Conservation (phyloP, 164 flowering plant species). For the Nymphaea colorata region DNA sequence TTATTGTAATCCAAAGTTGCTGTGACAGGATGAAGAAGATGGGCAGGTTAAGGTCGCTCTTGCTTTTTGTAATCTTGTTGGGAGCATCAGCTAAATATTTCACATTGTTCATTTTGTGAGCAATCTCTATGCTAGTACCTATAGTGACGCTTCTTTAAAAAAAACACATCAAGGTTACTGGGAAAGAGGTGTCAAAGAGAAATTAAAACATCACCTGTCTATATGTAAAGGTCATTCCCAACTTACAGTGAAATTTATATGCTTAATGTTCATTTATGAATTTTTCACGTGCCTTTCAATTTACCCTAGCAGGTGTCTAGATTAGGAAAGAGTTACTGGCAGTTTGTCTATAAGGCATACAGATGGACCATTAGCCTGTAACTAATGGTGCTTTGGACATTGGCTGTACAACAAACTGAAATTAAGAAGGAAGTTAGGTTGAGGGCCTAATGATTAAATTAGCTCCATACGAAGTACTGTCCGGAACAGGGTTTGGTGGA, state of each 20-base stretch:
- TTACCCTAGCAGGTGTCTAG: not conserved
- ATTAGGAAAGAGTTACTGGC: not conserved
- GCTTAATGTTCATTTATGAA: not conserved
- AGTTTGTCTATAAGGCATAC: not conserved
- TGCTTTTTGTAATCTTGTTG: conserved; percentile 24
- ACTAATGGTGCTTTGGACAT: not conserved
- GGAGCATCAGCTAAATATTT: not conserved
- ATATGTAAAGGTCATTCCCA: not conserved
- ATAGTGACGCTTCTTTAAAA: not conserved
- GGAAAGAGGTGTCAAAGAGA: not conserved
- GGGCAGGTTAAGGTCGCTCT: conserved; percentile 31
- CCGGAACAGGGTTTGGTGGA: not conserved
- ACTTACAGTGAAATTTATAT: not conserved
- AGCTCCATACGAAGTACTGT: not conserved
- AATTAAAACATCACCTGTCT: no score
- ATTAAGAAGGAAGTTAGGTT: not conserved
- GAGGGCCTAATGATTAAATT: not conserved
- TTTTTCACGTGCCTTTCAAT: not conserved
- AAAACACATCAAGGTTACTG: not conserved
- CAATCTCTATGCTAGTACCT: not conserved
- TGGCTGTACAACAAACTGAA: not conserved
- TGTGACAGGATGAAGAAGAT: conserved; percentile 38
- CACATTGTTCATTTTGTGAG: not conserved
- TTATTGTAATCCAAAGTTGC: conserved; percentile 14
- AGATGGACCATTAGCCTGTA: not conserved